Evolutionary conservation across 225 moss, liverwort and hornwort genomes (phyloP).

Genomic region (Polytrichum formosum): DNA sequence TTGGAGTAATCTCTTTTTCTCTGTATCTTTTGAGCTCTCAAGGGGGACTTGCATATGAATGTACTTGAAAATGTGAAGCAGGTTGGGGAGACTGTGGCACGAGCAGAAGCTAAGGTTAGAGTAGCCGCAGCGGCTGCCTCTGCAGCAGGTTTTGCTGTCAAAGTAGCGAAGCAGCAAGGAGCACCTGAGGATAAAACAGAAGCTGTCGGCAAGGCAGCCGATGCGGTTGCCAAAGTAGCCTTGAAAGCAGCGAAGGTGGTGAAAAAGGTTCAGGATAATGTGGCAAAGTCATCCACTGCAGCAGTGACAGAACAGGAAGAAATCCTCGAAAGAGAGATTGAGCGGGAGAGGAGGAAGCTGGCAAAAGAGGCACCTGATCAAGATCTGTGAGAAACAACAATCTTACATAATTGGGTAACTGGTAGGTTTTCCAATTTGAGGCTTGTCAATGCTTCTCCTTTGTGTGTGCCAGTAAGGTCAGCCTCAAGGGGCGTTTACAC

Average conservation of each 20-base stretch:
- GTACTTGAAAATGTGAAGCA: conserved; percentile 1
- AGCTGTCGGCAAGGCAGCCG: conserved; percentile 15
- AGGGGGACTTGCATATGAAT: background rate
- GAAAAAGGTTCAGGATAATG: conserved; percentile 10
- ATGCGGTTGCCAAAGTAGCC: conserved; percentile 10
- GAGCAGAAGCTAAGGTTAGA: conserved; percentile 11
- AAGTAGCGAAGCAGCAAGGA: conserved; percentile 18
- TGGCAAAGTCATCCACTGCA: conserved; percentile 4
- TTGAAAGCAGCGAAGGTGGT: conserved; percentile 13
- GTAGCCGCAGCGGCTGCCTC: conserved; percentile 15
- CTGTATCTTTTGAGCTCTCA: background rate
- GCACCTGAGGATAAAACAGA: conserved; percentile 5
- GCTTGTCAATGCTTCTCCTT: background rate
- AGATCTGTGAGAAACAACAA: background rate
- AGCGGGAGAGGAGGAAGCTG: conserved; percentile 3
- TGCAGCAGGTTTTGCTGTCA: conserved; percentile 15
- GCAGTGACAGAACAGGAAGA: conserved; percentile 4
- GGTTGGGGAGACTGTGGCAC: conserved; percentile 12
- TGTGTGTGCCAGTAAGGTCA: background rate
- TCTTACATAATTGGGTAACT: background rate
- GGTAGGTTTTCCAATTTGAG: background rate
- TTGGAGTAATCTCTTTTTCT: background rate
- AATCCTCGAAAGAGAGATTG: conserved; percentile 4
- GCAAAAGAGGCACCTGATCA: background rate
- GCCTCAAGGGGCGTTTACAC: no score